Percentiles rank a stretch among this genome's conserved stretches.
Conservation (phyloP, 768 basidiomycete genomes). For the Tephrocybe rancida region DNA sequence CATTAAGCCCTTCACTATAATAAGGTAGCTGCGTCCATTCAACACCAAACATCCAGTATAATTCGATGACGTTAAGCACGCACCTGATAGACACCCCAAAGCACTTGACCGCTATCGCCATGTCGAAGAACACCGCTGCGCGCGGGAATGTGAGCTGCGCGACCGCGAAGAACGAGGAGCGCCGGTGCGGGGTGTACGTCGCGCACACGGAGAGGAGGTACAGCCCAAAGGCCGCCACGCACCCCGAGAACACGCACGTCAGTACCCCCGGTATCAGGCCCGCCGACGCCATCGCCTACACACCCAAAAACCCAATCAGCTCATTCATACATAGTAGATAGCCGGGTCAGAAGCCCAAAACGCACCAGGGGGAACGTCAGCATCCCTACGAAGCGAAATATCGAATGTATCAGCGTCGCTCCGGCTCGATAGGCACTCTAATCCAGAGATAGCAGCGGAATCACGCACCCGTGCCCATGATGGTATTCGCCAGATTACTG, state of each 20-base stretch:
- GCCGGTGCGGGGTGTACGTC: constrained; percentile 69
- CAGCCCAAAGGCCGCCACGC: constrained; percentile 79
- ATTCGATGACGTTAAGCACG: too few species aligned
- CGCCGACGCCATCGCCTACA: constrained; percentile 87
- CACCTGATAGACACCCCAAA: constrained; percentile 95
- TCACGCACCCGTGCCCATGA: constrained; percentile 83
- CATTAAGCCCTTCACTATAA: constrained; percentile 92
- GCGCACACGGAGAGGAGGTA: constrained; percentile 90
- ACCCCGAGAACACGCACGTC: constrained; percentile 83
- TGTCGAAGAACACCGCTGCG: constrained; percentile 88
- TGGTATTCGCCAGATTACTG: constrained; percentile 86
- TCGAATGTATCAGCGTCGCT: background rate
- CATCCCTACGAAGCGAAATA: constrained; percentile 59
- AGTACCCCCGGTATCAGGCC: constrained; percentile 90
- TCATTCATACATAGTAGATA: background rate
- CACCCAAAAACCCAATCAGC: background rate
- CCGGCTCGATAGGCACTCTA: background rate
- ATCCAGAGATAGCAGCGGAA: constrained; percentile 2
- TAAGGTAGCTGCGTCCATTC: constrained; percentile 63
- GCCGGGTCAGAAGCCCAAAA: background rate
- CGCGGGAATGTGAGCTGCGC: constrained; percentile 87
- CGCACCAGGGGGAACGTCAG: constrained; percentile 81
- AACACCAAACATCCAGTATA: background rate
- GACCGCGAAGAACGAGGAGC: constrained; percentile 82
- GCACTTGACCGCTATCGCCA: constrained; percentile 94